Evolutionary conservation across 1,284 basidiomycete species (phyloP), one percentile per base, ranked within the genome.

Genomic region (Rhodotorula sp.): DNA sequence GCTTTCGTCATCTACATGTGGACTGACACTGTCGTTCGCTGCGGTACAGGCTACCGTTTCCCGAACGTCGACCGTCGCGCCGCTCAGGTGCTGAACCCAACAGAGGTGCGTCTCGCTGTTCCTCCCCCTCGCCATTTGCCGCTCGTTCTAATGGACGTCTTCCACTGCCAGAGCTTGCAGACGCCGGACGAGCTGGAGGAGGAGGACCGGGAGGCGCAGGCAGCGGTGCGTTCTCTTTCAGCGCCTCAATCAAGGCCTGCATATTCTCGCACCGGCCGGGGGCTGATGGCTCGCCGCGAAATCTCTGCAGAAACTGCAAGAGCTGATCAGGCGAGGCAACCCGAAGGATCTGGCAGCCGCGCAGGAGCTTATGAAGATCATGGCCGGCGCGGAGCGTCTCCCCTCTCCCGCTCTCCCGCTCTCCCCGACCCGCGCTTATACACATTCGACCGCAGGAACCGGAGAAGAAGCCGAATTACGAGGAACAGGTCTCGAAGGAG

Each of bases 281-380:
- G 44, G 25, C 46, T 71, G 9, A 51, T 64, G 61, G 41, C 57
- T 25, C 64, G 6, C 41, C 34, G 46, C 29, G n/a, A 22, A 8
- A 8, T 8, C 34, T 21, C 77, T 85, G 84, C 61, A 63, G 61
- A 99, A 99, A 85, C 85, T 99, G 39, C 97, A 99, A 83, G 97
- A 99, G 81, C 87, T 99, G 44, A 98, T 99, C 76, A 88, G 97
- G 65, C 86, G 97, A 68, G 97, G 96, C 17, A 97, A 94, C 29
- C 97, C 97, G 0, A 88, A 93, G 71, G 97, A 99, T 82, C 86
- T 99, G 12, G 92, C 91, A 0, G 93, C 91, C 19, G 97, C 97
- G 3, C 96, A 99, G 80, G 96, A 99, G 79, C 86, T 99, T 57
- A 99, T 99, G 95, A 98, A 98, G 82, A 84, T 90, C 3, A 87